These are phyloP conservation scores for Paramecium pentaurelia DNA, from an alignment of 73 alveolate genomes.

Conservation along the genomic window DNA sequence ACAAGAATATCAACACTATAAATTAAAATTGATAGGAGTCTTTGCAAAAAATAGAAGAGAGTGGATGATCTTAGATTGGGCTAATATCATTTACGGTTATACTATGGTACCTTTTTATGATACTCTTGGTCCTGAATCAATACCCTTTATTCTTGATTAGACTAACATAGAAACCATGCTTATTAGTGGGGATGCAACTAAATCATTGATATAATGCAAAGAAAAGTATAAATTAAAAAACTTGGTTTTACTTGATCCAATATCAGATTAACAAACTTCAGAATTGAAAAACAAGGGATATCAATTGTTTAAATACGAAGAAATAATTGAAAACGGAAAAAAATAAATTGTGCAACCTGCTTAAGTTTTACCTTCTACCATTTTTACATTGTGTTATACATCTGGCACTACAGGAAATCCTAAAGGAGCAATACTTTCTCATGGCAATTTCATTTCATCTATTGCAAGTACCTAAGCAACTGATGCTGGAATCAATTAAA, in stretches of 20 bases:
- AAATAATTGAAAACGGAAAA: background rate
- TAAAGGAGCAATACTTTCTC: slow-evolving; percentile 94
- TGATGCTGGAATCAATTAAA: slow-evolving; percentile 67
- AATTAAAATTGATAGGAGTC: slow-evolving; percentile 66
- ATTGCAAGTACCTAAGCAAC: slow-evolving; percentile 64
- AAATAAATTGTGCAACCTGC: background rate
- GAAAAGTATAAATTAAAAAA: slow-evolving; percentile 38
- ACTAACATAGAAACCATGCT: slow-evolving; percentile 46
- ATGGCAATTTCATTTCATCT: slow-evolving; percentile 64
- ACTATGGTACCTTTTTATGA: slow-evolving; percentile 79
- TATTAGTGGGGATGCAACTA: slow-evolving; percentile 18
- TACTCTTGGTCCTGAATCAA: slow-evolving; percentile 61
- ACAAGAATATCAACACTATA: background rate
- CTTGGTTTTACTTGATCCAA: slow-evolving; percentile 27
- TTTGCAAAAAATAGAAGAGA: slow-evolving; percentile 80
- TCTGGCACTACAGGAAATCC: slow-evolving; percentile 99
- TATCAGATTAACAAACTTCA: background rate
- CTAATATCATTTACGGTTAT: slow-evolving; percentile 57
- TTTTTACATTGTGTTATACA: slow-evolving; percentile 90
- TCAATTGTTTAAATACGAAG: background rate
- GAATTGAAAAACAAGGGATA: slow-evolving; percentile 2
- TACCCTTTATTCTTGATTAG: slow-evolving; percentile 36
- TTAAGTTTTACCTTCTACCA: slow-evolving; percentile 54
- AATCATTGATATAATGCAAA: background rate
- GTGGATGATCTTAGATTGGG: slow-evolving; percentile 81